Evolutionary conservation across 805 yeast species (phyloP).

Genomic region (Kregervanrija delftensis): DNA sequence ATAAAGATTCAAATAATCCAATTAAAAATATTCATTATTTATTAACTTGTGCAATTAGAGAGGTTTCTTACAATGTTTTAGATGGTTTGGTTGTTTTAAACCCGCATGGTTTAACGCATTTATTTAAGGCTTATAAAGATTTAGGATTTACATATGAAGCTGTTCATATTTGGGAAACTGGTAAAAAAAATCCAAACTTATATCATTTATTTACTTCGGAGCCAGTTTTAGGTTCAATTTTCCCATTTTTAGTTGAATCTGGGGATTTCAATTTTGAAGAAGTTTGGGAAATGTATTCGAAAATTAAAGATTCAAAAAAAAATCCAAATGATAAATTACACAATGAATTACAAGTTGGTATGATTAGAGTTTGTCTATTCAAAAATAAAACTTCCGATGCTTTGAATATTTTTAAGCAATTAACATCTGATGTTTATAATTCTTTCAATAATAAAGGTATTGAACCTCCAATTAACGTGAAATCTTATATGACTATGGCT

Average conservation of each 20-base stretch:
- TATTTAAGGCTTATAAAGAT: constrained; percentile 54
- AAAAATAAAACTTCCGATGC: constrained; percentile 64
- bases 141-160: constrained; percentile 56
- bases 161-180: constrained; percentile 62
- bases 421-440: constrained; percentile 45
- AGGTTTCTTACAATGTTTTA: constrained; percentile 44
- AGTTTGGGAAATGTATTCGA: constrained; percentile 47
- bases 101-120: constrained; percentile 50
- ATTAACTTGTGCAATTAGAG: constrained; percentile 43
- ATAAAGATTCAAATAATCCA: constrained; percentile 49
- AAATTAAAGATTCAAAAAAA: constrained; percentile 25
- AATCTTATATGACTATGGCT: constrained; percentile 57
- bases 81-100: constrained; percentile 37
- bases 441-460: constrained; percentile 23
- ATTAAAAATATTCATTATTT: constrained; percentile 47
- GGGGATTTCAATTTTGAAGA: constrained; percentile 58
- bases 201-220: constrained; percentile 49
- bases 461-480: constrained; percentile 32
- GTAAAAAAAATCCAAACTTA: constrained; percentile 37
- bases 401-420: constrained; percentile 51
- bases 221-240: constrained; percentile 58
- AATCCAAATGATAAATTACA: constrained; percentile 26
- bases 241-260: constrained; percentile 58
- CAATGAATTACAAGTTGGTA: constrained; percentile 54
- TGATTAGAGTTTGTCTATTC: constrained; percentile 65